Conservation (phyloP, 139 green algal genomes). For the Chlorella sp. region DNA sequence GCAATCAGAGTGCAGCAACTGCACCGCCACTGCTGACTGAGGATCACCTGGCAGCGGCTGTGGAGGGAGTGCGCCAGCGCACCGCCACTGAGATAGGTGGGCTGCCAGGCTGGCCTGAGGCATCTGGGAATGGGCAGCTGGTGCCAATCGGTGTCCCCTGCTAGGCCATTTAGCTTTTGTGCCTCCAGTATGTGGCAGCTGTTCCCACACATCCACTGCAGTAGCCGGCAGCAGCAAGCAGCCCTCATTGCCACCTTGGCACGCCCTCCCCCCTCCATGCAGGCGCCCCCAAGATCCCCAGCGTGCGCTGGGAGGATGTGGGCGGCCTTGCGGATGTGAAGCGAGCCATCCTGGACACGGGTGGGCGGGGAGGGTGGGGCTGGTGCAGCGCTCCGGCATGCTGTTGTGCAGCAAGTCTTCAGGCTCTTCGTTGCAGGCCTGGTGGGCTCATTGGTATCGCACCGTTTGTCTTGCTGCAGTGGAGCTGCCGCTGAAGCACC, state of each 20-base stretch:
- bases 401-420: too few relatives aligned
- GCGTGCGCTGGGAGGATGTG: conserved; percentile 94
- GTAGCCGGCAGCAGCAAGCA: too few relatives aligned
- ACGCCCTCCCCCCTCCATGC: background rate
- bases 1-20: background rate
- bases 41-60: conserved; percentile 54
- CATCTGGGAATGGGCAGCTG: too few relatives aligned
- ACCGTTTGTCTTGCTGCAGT: conserved; percentile 45
- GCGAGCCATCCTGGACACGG: conserved; percentile 88
- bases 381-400: too few relatives aligned
- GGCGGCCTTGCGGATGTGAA: conserved; percentile 91
- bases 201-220: too few relatives aligned
- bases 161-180: too few relatives aligned
- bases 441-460: too few relatives aligned
- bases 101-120: background rate
- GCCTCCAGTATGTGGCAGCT: too few relatives aligned
- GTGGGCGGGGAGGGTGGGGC: background rate
- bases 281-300: conserved; percentile 65
- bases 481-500: conserved; percentile 91
- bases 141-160: too few relatives aligned
- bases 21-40: background rate
- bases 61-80: conserved; percentile 66
- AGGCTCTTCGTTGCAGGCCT: too few relatives aligned
- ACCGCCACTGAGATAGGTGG: conserved; percentile 73
- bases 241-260: too few relatives aligned